Base-by-base conservation (phyloP, 2,329 filamentous ascomycete species). In the Alternaria panax region DNA sequence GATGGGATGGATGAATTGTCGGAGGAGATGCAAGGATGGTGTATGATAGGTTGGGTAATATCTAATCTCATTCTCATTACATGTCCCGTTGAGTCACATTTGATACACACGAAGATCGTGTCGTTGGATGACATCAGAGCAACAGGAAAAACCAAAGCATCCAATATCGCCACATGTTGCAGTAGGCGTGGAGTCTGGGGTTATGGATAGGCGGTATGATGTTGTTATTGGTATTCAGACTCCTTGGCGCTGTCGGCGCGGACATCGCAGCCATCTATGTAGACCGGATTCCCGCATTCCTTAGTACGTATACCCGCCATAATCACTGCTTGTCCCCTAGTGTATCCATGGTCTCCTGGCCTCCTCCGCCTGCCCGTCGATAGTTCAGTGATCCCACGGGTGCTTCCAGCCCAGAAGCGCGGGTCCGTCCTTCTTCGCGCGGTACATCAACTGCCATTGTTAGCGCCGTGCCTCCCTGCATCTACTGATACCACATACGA, bases 341-440 rank as follows among this genome's bases (percentile, higher is more conserved):
- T 38, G n/a, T 11, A 9, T 16, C 34, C 5, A 5, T 14, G 3
- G 5, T 4, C 14, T 40, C 20, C 12, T 24, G 32, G 38, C 14
- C 30, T 27, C 42, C 36, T 51, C 7, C 14, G 0, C 9, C 7
- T 34, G 30, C 51, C 18, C 22, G 16, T 27, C 9, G 14, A 32
- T n/a, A 9, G 47, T 38, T 77, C 73, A 77, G 62, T 77, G 75
- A 5, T 77, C 75, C 75, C 75, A 77, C 20, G 75, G 95, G 81
- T 98, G 95, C 84, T 93, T 97, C 90, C 88, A 92, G 78, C 95
- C 95, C 72, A 99, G 79, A 66, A 98, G 83, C 54, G 88, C 94
- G 24, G 94, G 86, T n/a, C 93, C 93, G 75, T 99, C 95, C 84
- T 97, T 91, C 88, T 94, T 96, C 73, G 93, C 92, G 74, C 95